These are phyloP conservation scores for Flaveria robusta DNA, from an alignment of 129 eudicot genomes.

Conservation along the genomic window DNA sequence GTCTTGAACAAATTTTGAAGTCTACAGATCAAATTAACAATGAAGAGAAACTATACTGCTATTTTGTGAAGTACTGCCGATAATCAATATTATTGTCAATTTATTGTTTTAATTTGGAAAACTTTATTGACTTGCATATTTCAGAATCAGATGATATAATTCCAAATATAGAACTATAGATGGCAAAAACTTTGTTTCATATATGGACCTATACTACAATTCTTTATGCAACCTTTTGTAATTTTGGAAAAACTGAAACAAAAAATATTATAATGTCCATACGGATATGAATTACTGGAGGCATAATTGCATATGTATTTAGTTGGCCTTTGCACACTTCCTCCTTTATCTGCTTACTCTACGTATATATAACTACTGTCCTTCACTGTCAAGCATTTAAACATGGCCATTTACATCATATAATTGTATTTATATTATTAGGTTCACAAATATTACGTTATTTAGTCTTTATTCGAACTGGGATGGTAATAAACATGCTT, in stretches of 20 bases:
- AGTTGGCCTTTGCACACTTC: neutral
- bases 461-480: neutral
- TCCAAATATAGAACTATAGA: neutral
- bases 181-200: neutral
- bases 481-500: constrained; percentile 6
- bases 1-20: neutral
- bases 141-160: neutral
- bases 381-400: neutral
- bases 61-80: neutral
- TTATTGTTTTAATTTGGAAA: neutral
- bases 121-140: neutral
- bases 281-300: neutral
- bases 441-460: constrained; percentile 4
- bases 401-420: neutral
- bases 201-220: neutral
- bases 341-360: neutral
- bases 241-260: neutral
- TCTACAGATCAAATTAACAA: neutral
- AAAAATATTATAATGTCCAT: neutral
- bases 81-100: neutral
- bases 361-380: neutral
- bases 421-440: neutral
- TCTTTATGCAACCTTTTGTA: neutral
- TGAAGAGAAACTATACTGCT: neutral
- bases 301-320: neutral